Conservation (phyloP, 345 rosid species). For the Boechera divaricarpa region DNA sequence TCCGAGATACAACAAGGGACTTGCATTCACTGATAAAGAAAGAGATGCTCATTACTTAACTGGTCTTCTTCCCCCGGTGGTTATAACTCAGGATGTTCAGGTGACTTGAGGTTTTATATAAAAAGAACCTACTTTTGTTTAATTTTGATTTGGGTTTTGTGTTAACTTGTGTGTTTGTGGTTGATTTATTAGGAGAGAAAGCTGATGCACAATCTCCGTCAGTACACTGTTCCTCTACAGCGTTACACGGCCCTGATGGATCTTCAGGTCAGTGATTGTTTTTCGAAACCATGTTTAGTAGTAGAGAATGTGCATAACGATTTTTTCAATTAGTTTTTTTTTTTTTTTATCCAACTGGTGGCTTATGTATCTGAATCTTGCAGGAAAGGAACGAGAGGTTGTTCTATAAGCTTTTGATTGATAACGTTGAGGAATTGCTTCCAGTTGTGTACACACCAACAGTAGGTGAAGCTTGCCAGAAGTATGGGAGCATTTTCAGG, state of each 20-base stretch:
- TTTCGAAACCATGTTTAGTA: background rate
- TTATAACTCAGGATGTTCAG: constrained; percentile 78
- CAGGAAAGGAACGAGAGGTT: constrained; percentile 96
- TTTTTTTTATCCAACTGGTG: background rate
- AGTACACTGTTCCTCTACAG: constrained; percentile 87
- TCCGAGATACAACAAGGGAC: constrained; percentile 93
- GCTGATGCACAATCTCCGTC: constrained; percentile 83
- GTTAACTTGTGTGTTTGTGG: background rate
- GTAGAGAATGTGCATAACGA: background rate
- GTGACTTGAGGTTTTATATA: constrained; percentile 41
- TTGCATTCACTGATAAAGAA: constrained; percentile 80
- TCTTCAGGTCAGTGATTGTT: constrained; percentile 69
- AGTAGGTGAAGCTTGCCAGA: constrained; percentile 99
- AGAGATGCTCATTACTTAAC: constrained; percentile 95
- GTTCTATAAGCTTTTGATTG: constrained; percentile 92
- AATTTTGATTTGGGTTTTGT: constrained; percentile 6
- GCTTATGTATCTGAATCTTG: constrained; percentile 33
- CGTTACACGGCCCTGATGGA: constrained; percentile 95
- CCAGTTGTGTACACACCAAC: constrained; percentile 99
- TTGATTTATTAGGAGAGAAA: constrained; percentile 63
- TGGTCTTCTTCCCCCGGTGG: constrained; percentile 91
- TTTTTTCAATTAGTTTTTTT: background rate
- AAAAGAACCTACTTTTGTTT: background rate
- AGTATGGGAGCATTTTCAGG: constrained; percentile 95
- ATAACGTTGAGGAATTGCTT: constrained; percentile 92